Percentiles rank a stretch among this genome's conserved stretches.
Conservation (phyloP, 768 basidiomycete genomes). For the Multifurca ochricompacta region DNA sequence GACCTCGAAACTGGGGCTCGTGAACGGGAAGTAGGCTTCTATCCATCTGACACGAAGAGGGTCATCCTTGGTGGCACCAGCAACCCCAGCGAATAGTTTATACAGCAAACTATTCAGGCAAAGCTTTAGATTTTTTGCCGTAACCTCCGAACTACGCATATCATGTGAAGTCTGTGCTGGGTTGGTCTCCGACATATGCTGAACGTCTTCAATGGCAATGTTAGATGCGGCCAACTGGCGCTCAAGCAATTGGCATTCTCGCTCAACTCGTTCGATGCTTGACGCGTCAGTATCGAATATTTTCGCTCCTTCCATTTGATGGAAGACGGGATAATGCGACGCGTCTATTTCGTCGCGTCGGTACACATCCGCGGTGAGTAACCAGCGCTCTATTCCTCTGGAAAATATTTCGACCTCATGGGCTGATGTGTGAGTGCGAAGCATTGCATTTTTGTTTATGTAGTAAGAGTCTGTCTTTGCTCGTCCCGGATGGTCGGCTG, state of each 20-base stretch:
- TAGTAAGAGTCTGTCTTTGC: constrained; percentile 92
- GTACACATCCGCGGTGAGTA: constrained; percentile 95
- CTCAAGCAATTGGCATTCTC: constrained; percentile 61
- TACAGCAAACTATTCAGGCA: constrained; percentile 83
- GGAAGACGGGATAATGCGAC: constrained; percentile 96
- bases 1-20: constrained; percentile 94
- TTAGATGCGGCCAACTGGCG: constrained; percentile 57
- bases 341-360: constrained; percentile 96
- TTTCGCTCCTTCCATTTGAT: constrained; percentile 93
- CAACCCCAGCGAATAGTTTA: constrained; percentile 63
- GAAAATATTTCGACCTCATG: constrained; percentile 93
- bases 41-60: constrained; percentile 94
- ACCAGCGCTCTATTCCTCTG: constrained; percentile 70
- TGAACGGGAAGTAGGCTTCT: constrained; percentile 97
- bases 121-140: constrained; percentile 82
- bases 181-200: constrained; percentile 64
- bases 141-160: constrained; percentile 58
- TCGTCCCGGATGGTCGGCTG: constrained; percentile 88
- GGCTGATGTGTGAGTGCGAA: constrained; percentile 96
- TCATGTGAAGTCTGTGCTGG: constrained; percentile 77
- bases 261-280: constrained; percentile 55
- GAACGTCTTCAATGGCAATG: constrained; percentile 83
- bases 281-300: constrained; percentile 58
- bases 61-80: constrained; percentile 43
- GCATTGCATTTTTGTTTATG: constrained; percentile 82